Conservation (phyloP, 1,139 yeast species). For the Yamadazyma friedrichii region DNA sequence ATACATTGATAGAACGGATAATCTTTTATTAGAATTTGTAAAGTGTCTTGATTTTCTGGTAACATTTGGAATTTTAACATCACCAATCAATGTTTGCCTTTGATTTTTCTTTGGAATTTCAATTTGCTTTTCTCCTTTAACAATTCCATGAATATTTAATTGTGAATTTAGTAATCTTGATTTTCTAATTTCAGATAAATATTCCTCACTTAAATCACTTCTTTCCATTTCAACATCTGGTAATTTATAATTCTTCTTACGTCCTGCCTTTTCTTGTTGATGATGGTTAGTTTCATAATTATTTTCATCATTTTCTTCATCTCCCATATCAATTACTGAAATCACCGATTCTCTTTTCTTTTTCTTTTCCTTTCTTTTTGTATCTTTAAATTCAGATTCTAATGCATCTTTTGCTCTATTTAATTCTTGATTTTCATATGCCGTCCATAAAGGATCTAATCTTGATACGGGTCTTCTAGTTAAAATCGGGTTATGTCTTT, state of each 20-base stretch:
- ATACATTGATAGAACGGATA: constrained; percentile 66
- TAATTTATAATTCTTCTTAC: constrained; percentile 25
- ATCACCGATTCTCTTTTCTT: constrained; percentile 41
- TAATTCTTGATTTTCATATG: constrained; percentile 48
- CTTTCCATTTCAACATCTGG: constrained; percentile 41
- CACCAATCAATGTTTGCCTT: constrained; percentile 48
- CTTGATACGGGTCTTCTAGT: constrained; percentile 66
- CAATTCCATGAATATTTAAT: constrained; percentile 32
- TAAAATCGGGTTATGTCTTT: constrained; percentile 43
- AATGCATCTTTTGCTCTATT: constrained; percentile 45
- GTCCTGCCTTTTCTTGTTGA: background rate
- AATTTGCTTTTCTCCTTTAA: constrained; percentile 20
- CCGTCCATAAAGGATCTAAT: constrained; percentile 62
- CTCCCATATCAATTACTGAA: constrained; percentile 26
- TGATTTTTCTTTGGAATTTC: constrained; percentile 19
- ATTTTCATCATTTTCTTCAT: constrained; percentile 14
- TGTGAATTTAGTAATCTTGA: constrained; percentile 45
- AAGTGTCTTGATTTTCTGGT: constrained; percentile 66
- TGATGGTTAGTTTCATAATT: constrained; percentile 8
- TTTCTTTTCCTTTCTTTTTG: constrained; percentile 19
- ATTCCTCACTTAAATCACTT: constrained; percentile 44
- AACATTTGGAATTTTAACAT: constrained; percentile 66
- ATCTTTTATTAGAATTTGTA: constrained; percentile 61
- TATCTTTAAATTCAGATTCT: constrained; percentile 35
- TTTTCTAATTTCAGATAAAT: constrained; percentile 44